Evolutionary conservation across 164 flowering plant species (phyloP), one percentile per base, ranked within the genome.

Genomic region (Piper longum): DNA sequence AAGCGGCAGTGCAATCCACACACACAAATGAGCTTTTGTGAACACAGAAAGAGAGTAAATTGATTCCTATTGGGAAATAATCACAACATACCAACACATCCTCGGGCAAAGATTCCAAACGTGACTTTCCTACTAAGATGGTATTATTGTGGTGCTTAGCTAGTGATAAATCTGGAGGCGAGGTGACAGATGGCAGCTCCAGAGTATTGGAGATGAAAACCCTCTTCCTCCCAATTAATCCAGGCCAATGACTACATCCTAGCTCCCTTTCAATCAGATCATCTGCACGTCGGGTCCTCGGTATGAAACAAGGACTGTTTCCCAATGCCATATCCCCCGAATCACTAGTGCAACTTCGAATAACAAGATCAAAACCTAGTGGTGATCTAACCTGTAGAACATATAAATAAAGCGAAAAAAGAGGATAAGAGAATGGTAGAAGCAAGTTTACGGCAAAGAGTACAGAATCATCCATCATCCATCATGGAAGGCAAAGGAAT

Each of bases 81-180:
- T 60, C 16, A n/a, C n/a, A 16, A 17, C 16, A 14, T 43, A 60
- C 62, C 62, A 60, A 42, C 16, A 60, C 26, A n/a, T 60, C 62
- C 62, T 60, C 44, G 11, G 62, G 62, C 43, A 60, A 60, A 18
- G 62, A 41, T 48, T 60, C 62, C 40, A 60, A 48, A 11, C 48
- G 44, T 42, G 62, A 60, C 41, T 60, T 60, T 43, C 11, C 4
- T 39, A 48, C 40, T 16, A 26, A 26, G 36, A 26, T 43, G 19
- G 42, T 18, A 8, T 9, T 60, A 26, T 42, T 42, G 16, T 12
- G 51, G 26, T 26, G 62, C 16, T 41, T 39, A 41, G 45, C 16
- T 13, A 14, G 14, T 41, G 4, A 42, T 12, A 42, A 11, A 6
- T 42, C 16, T 4, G 43, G 48, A 16, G 62, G 48, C 4, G 62